Evolutionary conservation across 371 early-diverging fungal genomes (phyloP), one percentile per base, ranked within the genome.

Genomic region (Mycotypha africana): DNA sequence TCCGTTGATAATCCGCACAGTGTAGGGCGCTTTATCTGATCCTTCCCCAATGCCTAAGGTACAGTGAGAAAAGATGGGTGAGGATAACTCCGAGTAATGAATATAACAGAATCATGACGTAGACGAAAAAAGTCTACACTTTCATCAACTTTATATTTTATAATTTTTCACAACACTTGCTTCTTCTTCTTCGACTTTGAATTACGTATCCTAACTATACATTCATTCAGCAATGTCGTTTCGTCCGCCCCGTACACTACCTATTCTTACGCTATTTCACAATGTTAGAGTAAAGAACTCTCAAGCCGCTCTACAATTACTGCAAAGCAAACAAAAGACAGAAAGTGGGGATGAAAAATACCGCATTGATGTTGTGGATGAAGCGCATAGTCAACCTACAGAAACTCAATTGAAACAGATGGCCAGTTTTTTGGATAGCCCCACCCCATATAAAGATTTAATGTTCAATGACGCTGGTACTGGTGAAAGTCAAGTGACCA

Each of bases 201-300:
- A n/a, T n/a, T n/a, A n/a, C n/a, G n/a, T n/a, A n/a, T n/a, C n/a
- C n/a, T n/a, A n/a, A n/a, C n/a, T n/a, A n/a, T n/a, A n/a, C n/a
- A n/a, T n/a, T n/a, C n/a, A n/a, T n/a, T n/a, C n/a, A n/a, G n/a
- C n/a, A 38, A 76, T 76, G 76, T 76, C 73, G 15, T 73, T 76
- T 42, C 66, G 73, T 14, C 65, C 70, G 14, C 70, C 72, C 25
- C 65, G 56, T 20, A 58, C 67, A 31, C 31, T 59, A 17, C 71
- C 76, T 14, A 64, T 76, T 38, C 43, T 62, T 17, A 58, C 63
- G 0, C 34, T 62, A 12, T 62, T 62, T 30, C 58, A 65, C 38
- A 68, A 65, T 35, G 52, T 59, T 16, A 39, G 25, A 15, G 58
- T 60, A 2, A 48, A 47, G 3, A 50, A 50, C 25, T 62, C 62